These are phyloP conservation scores for Colletotrichum lupini DNA, from an alignment of 2,329 filamentous ascomycete genomes.

Conservation along the genomic window DNA sequence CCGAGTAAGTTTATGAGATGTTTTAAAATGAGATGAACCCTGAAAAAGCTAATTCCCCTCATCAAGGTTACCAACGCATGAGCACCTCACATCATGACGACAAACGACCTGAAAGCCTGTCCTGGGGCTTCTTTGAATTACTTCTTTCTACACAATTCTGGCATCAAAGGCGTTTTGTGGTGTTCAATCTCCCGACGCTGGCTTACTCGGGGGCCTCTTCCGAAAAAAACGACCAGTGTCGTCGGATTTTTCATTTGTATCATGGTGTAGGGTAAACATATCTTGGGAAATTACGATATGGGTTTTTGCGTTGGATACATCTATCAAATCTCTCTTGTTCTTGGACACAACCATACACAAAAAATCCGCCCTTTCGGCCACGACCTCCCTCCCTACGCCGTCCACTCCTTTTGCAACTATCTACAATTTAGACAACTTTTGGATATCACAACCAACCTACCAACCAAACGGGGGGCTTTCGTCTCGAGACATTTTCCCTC, in stretches of 20 bases:
- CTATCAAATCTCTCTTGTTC: conserved; percentile 35
- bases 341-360: conserved; percentile 37
- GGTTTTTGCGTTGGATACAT: conserved; percentile 33
- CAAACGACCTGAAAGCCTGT: conserved; percentile 46
- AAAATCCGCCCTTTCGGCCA: conserved; percentile 38
- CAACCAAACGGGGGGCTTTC: not conserved
- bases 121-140: conserved; percentile 40
- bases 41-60: not conserved
- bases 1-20: conserved; percentile 73
- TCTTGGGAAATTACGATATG: conserved; percentile 38
- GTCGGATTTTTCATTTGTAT: conserved; percentile 37
- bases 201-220: conserved; percentile 28
- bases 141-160: conserved; percentile 50
- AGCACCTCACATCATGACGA: conserved; percentile 48
- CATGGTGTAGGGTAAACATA: conserved; percentile 50
- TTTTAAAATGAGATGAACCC: not conserved
- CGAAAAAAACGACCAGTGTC: conserved; percentile 31
- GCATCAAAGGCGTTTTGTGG: conserved; percentile 55
- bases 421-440: conserved; percentile 21
- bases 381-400: conserved; percentile 46
- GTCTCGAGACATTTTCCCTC: conserved; percentile 19
- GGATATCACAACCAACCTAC: conserved; percentile 20
- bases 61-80: conserved; percentile 69
- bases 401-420: conserved; percentile 49
- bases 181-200: conserved; percentile 29